Percentiles rank a stretch among this genome's conserved stretches.
Conservation (phyloP, 2,329 filamentous ascomycete species). For the Ceratocystis ficicola region DNA sequence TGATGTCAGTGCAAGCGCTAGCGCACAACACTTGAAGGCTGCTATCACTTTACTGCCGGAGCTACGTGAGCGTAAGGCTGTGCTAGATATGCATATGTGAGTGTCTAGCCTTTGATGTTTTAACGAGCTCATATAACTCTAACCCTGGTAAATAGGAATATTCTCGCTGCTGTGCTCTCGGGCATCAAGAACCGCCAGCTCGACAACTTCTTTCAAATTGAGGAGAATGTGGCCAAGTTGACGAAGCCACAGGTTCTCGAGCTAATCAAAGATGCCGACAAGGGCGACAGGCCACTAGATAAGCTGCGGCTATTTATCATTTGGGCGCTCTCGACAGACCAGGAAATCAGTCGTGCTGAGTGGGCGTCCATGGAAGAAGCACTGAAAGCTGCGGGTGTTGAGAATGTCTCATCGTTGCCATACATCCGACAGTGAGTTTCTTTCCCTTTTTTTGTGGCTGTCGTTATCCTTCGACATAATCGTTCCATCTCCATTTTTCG, state of each 20-base stretch:
- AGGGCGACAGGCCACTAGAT: conserved; percentile 73
- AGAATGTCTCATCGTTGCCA: conserved; percentile 60
- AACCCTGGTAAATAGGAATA: conserved; percentile 41
- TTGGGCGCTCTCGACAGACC: conserved; percentile 90
- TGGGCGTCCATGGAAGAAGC: conserved; percentile 79
- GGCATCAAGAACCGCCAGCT: conserved; percentile 92
- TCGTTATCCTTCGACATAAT: not conserved
- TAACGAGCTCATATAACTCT: not conserved
- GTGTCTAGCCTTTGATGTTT: conserved; percentile 28
- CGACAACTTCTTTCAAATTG: conserved; percentile 90
- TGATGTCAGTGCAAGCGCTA: conserved; percentile 72
- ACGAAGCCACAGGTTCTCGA: conserved; percentile 82
- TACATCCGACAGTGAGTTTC: conserved; percentile 69
- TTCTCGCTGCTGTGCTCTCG: conserved; percentile 59
- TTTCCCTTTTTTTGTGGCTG: not conserved
- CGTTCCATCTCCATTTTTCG: no score
- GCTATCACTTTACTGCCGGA: conserved; percentile 89
- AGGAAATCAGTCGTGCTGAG: conserved; percentile 70
- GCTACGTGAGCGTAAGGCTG: conserved; percentile 80
- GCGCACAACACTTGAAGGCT: conserved; percentile 87
- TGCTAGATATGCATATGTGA: conserved; percentile 90
- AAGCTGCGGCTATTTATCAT: conserved; percentile 93
- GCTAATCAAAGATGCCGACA: conserved; percentile 65
- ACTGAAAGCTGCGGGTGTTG: conserved; percentile 57
- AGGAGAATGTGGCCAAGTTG: conserved; percentile 86